Evolutionary conservation across 495 filamentous ascomycete genomes (phyloP).

Genomic region (Wilcoxina mikolae): DNA sequence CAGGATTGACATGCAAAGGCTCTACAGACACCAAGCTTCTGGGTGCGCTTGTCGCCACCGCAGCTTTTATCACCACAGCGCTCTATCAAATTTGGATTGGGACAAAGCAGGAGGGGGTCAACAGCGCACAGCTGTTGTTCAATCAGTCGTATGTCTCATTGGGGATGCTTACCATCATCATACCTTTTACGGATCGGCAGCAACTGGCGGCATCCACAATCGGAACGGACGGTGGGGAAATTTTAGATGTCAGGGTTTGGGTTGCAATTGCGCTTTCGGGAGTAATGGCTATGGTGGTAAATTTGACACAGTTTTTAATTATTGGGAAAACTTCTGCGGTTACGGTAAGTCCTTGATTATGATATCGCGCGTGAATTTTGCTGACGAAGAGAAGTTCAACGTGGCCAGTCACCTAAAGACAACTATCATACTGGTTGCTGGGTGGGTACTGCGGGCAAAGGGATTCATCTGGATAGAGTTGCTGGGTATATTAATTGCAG

Average conservation of each 20-base stretch:
- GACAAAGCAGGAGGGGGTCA: neutral
- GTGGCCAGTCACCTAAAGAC: neutral
- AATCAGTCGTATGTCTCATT: neutral
- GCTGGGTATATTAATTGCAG: neutral
- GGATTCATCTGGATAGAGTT: neutral
- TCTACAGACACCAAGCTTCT: neutral
- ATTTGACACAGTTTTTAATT: neutral
- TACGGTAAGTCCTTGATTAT: neutral
- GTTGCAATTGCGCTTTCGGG: neutral
- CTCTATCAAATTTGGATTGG: neutral
- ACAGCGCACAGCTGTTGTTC: neutral
- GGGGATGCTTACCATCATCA: neutral
- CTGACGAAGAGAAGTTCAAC: neutral
- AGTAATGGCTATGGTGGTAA: neutral
- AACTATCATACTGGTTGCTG: neutral
- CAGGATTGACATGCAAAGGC: neutral
- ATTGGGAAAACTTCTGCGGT: neutral
- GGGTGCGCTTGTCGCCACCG: neutral
- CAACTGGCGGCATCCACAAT: neutral
- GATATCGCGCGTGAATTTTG: neutral
- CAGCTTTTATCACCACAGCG: neutral
- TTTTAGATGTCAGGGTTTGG: neutral
- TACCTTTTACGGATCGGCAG: neutral
- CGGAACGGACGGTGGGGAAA: neutral
- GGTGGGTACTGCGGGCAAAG: neutral